Base-by-base conservation (phyloP, 1,284 basidiomycete species). In the Microbotryum scabiosae region DNA sequence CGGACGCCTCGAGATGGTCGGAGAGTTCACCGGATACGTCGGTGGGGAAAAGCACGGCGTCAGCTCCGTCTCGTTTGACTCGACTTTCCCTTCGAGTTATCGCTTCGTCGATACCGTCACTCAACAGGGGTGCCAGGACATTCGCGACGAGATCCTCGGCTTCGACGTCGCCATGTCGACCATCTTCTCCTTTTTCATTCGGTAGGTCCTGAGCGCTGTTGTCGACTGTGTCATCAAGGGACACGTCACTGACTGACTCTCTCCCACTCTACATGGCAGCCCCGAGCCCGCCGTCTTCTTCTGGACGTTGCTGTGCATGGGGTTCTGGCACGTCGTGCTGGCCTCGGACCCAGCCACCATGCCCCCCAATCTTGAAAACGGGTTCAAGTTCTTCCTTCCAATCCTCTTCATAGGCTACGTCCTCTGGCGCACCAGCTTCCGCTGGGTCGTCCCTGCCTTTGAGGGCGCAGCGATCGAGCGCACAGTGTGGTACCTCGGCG, bases 291-390 rank as follows among this genome's bases (percentile, higher is more conserved):
- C 57, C 12, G 57, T 62, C 4, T 67, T 68, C 46, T 72, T 60
- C 57, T 72, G 64, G 68, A 49, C 61, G 62, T 77, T 92, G 20
- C 82, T 90, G 3, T 88, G 84, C 76, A 84, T 91, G 51, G 90
- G 90, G 0, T 92, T 83, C 73, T 92, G 90, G 90, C 89, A 93
- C 69, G 79, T 90, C 61, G 79, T 82, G 2, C 79, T 92, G 28
- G 88, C 88, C 68, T 87, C 86, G 2, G 86, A 91, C 71, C 87
- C 88, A 1, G 81, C 80, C 32, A 78, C 78, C 2, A 81, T 80
- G 26, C 88, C 87, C 69, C 65, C 70, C 51, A 61, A 68, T 21
- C 75, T 91, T 56, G 82, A 85, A 57, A 77, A 77, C 10, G 86
- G 83, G 4, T 88, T 91, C 67, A 82, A 80, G 30, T 82, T 83